A percentile compares a stretch with the other conserved stretches of the same genome.
Evolutionary conservation across 805 yeast species (phyloP).

Genomic region (Maudiozyma bulderi): DNA sequence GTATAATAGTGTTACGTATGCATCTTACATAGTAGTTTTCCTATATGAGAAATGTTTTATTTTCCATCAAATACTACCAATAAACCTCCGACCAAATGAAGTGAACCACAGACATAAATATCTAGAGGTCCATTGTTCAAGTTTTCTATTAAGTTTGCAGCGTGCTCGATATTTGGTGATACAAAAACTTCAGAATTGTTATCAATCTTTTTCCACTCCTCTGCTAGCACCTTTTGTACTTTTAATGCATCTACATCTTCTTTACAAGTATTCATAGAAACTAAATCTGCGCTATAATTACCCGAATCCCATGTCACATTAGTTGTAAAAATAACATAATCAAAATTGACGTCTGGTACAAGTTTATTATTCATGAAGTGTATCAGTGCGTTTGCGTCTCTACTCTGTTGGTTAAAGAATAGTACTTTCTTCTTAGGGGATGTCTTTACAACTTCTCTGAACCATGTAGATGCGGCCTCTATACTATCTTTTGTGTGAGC

Average conservation of each 20-base stretch:
- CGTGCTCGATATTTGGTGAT: conserved; percentile 66
- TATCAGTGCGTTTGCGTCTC: conserved; percentile 68
- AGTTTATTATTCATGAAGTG: conserved; percentile 40
- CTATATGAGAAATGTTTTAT: background rate
- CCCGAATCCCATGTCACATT: conserved; percentile 89
- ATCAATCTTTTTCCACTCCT: conserved; percentile 55
- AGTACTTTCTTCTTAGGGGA: conserved; percentile 37
- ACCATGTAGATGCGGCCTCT: conserved; percentile 78
- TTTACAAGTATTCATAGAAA: conserved; percentile 74
- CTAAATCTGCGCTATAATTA: conserved; percentile 66
- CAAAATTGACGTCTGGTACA: conserved; percentile 41
- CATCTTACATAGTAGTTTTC: background rate
- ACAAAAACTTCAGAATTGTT: conserved; percentile 35
- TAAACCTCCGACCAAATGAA: conserved; percentile 91
- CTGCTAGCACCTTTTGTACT: conserved; percentile 69
- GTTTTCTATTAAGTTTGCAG: conserved; percentile 41
- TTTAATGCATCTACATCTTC: conserved; percentile 69
- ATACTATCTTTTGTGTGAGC: conserved; percentile 92
- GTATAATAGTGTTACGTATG: background rate
- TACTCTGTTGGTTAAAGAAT: conserved; percentile 87
- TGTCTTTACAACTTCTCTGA: conserved; percentile 25
- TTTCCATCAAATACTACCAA: conserved; percentile 62
- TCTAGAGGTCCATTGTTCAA: conserved; percentile 34
- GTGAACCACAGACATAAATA: conserved; percentile 87
- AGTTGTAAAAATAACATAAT: conserved; percentile 76